Conservation (phyloP, 306 rosid genomes). For the Cicer yamashitae region DNA sequence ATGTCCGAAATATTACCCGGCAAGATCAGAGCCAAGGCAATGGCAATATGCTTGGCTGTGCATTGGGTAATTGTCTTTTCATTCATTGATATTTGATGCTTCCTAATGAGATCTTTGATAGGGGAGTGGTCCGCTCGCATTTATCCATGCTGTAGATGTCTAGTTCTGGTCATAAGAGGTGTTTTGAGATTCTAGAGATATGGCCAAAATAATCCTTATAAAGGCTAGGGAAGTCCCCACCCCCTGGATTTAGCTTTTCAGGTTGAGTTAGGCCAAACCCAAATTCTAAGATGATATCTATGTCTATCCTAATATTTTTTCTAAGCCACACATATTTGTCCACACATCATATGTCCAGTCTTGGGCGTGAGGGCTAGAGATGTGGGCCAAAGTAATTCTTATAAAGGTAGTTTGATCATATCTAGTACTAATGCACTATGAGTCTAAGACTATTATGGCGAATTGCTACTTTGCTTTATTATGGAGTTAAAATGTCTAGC, state of each 20-base stretch:
- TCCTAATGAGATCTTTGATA: background rate
- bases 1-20: constrained; percentile 77
- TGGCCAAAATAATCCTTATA: background rate
- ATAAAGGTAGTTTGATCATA: background rate
- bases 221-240: background rate
- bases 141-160: background rate
- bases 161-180: background rate
- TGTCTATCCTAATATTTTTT: background rate
- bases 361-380: background rate
- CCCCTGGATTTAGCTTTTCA: background rate
- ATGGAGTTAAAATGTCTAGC: background rate
- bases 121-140: background rate
- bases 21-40: constrained; percentile 78
- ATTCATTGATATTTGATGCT: constrained; percentile 33
- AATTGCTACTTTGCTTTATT: background rate
- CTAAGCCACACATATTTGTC: background rate
- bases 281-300: background rate
- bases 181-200: background rate
- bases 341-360: background rate
- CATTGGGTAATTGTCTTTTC: constrained; percentile 69
- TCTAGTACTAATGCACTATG: background rate
- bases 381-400: background rate
- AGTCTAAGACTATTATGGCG: background rate
- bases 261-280: background rate
- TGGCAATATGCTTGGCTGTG: constrained; percentile 88